Evolutionary conservation across 768 basidiomycete genomes (phyloP).

Genomic region (Hericium alpestre): DNA sequence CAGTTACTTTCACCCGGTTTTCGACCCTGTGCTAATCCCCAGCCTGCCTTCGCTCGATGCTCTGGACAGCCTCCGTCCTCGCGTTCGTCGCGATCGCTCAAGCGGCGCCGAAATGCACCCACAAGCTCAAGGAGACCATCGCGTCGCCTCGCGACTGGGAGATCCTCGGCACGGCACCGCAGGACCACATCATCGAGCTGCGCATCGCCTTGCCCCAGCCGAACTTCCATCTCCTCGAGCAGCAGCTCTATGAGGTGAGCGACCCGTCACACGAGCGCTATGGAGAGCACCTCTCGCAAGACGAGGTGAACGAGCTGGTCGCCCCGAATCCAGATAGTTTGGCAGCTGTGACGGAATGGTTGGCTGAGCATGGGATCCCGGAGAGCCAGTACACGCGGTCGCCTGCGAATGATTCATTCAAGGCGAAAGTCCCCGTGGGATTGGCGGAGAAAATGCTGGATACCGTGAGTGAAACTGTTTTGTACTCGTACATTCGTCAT

Average conservation of each 20-base stretch:
- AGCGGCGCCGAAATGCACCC: neutral
- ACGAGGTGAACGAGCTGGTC: slow-evolving; percentile 46
- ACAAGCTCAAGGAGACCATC: slow-evolving; percentile 36
- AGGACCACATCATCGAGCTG: slow-evolving; percentile 38
- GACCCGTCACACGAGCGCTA: slow-evolving; percentile 17
- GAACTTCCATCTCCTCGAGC: slow-evolving; percentile 16
- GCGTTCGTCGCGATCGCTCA: neutral
- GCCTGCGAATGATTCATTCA: slow-evolving; percentile 55
- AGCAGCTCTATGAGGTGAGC: slow-evolving; percentile 16
- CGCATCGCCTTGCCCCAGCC: slow-evolving; percentile 23
- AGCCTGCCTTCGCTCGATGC: neutral
- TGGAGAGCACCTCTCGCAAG: slow-evolving; percentile 36
- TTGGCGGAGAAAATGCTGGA: slow-evolving; percentile 52
- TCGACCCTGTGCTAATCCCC: neutral
- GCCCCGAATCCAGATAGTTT: slow-evolving; percentile 43
- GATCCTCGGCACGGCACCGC: slow-evolving; percentile 29
- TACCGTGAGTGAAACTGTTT: slow-evolving; percentile 27
- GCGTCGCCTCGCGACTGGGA: slow-evolving; percentile 39
- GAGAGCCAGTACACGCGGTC: slow-evolving; percentile 38
- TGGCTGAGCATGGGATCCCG: slow-evolving; percentile 39
- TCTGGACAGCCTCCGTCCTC: neutral
- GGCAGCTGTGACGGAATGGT: slow-evolving; percentile 42
- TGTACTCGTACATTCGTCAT: neutral
- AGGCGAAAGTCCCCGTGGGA: slow-evolving; percentile 37
- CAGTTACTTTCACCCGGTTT: too few relatives aligned